Percentiles rank a stretch among this genome's conserved stretches.
phyloP scores from a whole-genome alignment of 345 rosid species.

The Cardamine occulta region DNA sequence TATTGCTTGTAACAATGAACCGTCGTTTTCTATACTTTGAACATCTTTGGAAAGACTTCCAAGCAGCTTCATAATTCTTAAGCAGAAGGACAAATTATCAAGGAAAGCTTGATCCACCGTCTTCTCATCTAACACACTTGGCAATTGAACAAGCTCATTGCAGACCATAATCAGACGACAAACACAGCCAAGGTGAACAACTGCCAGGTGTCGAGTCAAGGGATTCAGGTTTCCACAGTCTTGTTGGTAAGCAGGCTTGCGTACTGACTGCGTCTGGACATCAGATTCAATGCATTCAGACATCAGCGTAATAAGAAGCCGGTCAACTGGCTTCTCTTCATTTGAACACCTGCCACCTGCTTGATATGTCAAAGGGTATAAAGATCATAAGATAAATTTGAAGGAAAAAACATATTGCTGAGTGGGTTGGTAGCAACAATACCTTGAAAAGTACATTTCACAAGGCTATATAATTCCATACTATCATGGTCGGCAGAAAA shows the following conservation, averaged over 20 bases:
- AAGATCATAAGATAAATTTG: conserved; percentile 23
- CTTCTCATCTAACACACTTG: conserved; percentile 66
- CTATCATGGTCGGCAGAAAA: conserved; percentile 50
- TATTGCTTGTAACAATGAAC: conserved; percentile 65
- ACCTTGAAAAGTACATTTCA: conserved; percentile 78
- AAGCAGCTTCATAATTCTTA: conserved; percentile 83
- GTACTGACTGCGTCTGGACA: conserved; percentile 51
- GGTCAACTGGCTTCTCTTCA: conserved; percentile 78
- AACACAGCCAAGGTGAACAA: conserved; percentile 66
- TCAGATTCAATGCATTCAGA: conserved; percentile 70
- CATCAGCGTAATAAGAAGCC: conserved; percentile 64
- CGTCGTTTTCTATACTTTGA: conserved; percentile 66
- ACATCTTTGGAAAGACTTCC: conserved; percentile 61
- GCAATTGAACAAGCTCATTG: conserved; percentile 61
- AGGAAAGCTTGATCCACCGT: conserved; percentile 51
- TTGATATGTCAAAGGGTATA: conserved; percentile 33
- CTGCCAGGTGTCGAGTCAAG: conserved; percentile 81
- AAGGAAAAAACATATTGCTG: conserved; percentile 13
- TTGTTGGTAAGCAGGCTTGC: conserved; percentile 48
- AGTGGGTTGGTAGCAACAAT: conserved; percentile 28
- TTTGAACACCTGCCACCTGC: conserved; percentile 66
- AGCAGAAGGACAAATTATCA: conserved; percentile 62
- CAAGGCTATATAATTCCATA: conserved; percentile 53
- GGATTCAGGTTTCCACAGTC: conserved; percentile 61
- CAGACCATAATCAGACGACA: conserved; percentile 65